Evolutionary conservation across 352 stramenopile species (phyloP).

Genomic region (Globisporangium paroecandrum): DNA sequence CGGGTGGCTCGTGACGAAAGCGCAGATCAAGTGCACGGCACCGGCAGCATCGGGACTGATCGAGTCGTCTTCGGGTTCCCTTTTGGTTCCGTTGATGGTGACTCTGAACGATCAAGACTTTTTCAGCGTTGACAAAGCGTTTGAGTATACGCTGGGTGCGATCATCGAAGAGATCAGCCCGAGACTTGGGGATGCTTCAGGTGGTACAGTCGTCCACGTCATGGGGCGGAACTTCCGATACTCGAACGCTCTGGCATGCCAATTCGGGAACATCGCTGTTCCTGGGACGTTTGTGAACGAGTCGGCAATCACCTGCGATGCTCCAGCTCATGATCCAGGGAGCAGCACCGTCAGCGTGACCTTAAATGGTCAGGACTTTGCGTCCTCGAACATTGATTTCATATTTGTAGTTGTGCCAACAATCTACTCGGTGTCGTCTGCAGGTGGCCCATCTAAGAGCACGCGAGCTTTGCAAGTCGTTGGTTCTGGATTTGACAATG

Average conservation of each 20-base stretch:
- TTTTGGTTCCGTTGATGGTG: conserved; percentile 49
- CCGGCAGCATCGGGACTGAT: conserved; percentile 22
- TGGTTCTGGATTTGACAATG: conserved; percentile 27
- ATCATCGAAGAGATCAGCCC: conserved; percentile 46
- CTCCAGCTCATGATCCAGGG: conserved; percentile 35
- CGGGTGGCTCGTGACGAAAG: conserved; percentile 33
- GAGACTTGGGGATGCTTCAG: conserved; percentile 32
- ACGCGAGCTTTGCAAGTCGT: conserved; percentile 33
- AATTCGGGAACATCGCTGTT: conserved; percentile 40
- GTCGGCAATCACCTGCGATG: conserved; percentile 50
- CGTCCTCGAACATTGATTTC: conserved; percentile 28
- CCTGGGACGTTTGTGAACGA: conserved; percentile 59
- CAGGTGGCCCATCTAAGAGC: conserved; percentile 26
- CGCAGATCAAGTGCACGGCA: conserved; percentile 32
- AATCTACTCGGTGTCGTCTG: conserved; percentile 41
- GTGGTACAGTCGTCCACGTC: conserved; percentile 58
- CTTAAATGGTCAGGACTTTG: conserved; percentile 70
- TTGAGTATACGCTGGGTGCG: conserved; percentile 56
- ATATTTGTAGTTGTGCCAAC: conserved; percentile 43
- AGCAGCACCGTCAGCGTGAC: conserved; percentile 42
- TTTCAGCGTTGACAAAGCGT: conserved; percentile 32
- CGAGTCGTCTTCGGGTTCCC: conserved; percentile 14
- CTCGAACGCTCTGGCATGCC: conserved; percentile 40
- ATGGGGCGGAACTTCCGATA: conserved; percentile 66
- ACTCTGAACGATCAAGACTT: conserved; percentile 81